Evolutionary conservation across 1,284 basidiomycete species (phyloP).

Genomic region (Heterobasidion irregulare): DNA sequence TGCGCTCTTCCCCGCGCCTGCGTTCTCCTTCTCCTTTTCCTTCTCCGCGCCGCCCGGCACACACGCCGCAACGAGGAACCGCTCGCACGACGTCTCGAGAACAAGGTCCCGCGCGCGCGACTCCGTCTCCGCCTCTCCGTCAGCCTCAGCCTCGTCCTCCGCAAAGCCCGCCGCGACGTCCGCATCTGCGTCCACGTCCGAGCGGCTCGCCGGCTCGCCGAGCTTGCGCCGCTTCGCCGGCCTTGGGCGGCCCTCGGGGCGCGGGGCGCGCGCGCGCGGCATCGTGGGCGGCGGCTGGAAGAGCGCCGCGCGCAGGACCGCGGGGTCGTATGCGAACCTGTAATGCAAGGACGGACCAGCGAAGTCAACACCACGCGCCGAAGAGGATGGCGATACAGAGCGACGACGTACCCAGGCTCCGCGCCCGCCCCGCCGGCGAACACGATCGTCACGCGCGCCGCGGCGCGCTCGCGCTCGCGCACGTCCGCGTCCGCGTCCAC

Average conservation of each 20-base stretch:
- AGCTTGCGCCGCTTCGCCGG: constrained; percentile 8
- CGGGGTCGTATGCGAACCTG: constrained; percentile 56
- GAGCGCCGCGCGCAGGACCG: constrained; percentile 7
- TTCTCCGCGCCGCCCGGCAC: constrained; percentile 4
- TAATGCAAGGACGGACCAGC: too few species aligned
- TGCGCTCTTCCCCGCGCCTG: background rate
- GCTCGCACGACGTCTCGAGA: constrained; percentile 22
- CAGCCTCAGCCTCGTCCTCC: constrained; percentile 2
- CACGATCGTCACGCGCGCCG: constrained; percentile 28
- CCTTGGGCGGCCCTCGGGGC: background rate
- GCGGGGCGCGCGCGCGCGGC: background rate
- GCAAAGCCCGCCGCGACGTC: constrained; percentile 5
- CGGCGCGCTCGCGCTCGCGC: constrained; percentile 27
- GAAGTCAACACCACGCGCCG: background rate
- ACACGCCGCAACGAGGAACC: constrained; percentile 21
- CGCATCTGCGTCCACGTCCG: background rate
- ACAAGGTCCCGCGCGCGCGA: constrained; percentile 15
- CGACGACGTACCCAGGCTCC: constrained; percentile 33
- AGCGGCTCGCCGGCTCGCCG: background rate
- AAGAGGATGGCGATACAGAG: background rate
- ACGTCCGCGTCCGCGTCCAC: too few species aligned
- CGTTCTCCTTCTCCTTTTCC: constrained; percentile 21
- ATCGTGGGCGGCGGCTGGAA: background rate
- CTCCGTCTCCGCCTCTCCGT: background rate
- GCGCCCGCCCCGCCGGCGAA: constrained; percentile 36